These are phyloP conservation scores for Microbotryum violaceum DNA, from an alignment of 1,284 basidiomycete genomes.

Conservation along the genomic window DNA sequence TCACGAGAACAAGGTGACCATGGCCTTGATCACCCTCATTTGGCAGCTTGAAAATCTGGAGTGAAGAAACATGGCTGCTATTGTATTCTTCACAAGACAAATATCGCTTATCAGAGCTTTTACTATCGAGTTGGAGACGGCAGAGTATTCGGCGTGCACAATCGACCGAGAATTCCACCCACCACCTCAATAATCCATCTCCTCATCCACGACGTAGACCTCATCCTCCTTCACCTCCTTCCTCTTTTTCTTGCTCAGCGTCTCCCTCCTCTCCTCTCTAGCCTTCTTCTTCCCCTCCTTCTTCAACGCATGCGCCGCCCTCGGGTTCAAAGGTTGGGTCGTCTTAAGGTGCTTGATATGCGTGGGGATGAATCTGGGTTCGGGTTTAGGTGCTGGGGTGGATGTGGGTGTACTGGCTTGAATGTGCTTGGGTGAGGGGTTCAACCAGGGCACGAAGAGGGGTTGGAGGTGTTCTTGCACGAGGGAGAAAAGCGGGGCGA, in stretches of 20 bases:
- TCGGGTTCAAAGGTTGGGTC: constrained; percentile 68
- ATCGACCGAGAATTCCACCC: no score
- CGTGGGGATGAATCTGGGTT: constrained; percentile 51
- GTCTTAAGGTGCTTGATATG: constrained; percentile 81
- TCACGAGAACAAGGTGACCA: no score
- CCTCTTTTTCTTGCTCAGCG: neutral
- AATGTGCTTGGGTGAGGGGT: constrained; percentile 45
- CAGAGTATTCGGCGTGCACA: no score
- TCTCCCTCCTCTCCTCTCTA: constrained; percentile 5
- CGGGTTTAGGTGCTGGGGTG: constrained; percentile 2
- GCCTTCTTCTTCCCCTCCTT: constrained; percentile 2
- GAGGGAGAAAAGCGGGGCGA: constrained; percentile 68
- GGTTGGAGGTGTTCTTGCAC: constrained; percentile 93
- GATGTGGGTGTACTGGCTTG: neutral
- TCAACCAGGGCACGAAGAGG: constrained; percentile 67
- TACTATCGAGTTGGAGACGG: no score
- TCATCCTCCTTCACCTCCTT: neutral
- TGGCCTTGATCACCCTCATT: no score
- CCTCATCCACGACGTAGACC: constrained; percentile 18
- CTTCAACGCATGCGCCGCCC: constrained; percentile 37
- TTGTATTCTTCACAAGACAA: no score
- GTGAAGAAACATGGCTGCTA: no score
- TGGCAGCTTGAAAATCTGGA: no score
- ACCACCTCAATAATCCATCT: neutral
- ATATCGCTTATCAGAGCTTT: no score